Percentiles rank a stretch among this genome's conserved stretches.
These are phyloP conservation scores for Wickerhamomyces pijperi DNA, from an alignment of 805 yeast species.

Conservation along the genomic window DNA sequence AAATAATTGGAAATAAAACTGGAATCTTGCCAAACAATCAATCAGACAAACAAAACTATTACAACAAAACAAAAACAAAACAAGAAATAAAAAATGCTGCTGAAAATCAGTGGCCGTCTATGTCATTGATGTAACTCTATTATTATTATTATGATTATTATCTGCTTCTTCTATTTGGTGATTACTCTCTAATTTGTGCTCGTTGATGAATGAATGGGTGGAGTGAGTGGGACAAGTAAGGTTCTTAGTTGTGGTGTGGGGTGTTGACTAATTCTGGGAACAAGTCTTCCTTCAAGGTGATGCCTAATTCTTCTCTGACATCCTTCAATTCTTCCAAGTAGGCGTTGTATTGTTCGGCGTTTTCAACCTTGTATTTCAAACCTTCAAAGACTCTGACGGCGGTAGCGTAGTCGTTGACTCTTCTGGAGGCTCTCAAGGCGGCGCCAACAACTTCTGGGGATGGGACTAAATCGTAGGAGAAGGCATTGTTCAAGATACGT, in stretches of 20 bases:
- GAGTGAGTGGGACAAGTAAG: too few species aligned
- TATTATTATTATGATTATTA: too few species aligned
- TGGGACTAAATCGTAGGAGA: constrained; percentile 97
- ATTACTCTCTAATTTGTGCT: neutral
- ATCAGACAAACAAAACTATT: too few species aligned
- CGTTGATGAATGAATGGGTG: neutral
- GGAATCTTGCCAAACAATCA: too few species aligned
- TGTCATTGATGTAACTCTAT: neutral
- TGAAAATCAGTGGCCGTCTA: too few species aligned
- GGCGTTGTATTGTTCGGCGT: constrained; percentile 86
- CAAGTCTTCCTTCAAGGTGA: constrained; percentile 86
- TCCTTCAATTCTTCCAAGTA: constrained; percentile 91
- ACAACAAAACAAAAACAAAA: neutral
- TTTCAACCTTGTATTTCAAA: constrained; percentile 91
- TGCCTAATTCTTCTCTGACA: constrained; percentile 84
- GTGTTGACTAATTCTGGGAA: constrained; percentile 30
- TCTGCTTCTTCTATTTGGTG: neutral
- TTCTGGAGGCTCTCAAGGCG: constrained; percentile 96
- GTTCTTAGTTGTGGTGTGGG: constrained; percentile 14
- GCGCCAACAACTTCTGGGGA: constrained; percentile 93
- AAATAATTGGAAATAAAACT: too few species aligned
- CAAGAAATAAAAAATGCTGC: neutral
- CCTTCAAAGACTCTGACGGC: constrained; percentile 98
- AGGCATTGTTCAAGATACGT: constrained; percentile 94
- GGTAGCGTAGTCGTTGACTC: constrained; percentile 97